Percentiles rank a stretch among this genome's conserved stretches.
Evolutionary conservation across 2,329 filamentous ascomycete species (phyloP).

Genomic region (Fragosphaeria purpurea): DNA sequence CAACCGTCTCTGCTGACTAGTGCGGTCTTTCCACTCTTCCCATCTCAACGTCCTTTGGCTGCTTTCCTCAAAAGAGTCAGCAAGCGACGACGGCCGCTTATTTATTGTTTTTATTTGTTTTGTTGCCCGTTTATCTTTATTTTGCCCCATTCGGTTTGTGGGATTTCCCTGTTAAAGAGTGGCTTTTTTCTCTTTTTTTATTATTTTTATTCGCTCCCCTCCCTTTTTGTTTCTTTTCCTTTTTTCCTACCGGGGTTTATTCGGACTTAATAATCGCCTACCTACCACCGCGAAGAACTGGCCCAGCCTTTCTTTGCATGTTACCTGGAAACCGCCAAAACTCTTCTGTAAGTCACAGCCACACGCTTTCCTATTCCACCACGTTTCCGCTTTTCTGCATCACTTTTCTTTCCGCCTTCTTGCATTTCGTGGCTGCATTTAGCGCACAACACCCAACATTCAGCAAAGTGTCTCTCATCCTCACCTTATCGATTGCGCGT

Average conservation of each 20-base stretch:
- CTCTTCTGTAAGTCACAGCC: neutral
- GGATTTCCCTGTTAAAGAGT: too few species aligned
- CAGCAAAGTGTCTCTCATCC: too few species aligned
- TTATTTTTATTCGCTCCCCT: too few species aligned
- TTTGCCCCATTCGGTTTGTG: too few species aligned
- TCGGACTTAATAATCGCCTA: neutral
- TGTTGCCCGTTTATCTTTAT: neutral
- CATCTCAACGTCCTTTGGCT: too few species aligned
- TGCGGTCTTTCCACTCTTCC: neutral
- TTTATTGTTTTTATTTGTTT: neutral
- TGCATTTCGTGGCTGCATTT: neutral
- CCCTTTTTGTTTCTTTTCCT: too few species aligned
- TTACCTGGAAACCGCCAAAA: too few species aligned
- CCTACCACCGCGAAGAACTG: conserved; percentile 9
- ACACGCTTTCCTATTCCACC: neutral
- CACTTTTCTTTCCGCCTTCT: neutral
- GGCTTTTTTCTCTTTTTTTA: too few species aligned
- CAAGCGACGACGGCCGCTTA: too few species aligned
- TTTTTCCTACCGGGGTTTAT: too few species aligned
- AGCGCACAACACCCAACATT: too few species aligned
- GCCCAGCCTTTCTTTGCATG: conserved; percentile 5
- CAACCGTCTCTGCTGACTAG: conserved; percentile 5
- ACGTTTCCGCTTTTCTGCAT: neutral
- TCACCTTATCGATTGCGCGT: neutral
- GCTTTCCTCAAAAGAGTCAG: too few species aligned